Evolutionary conservation across 495 filamentous ascomycete species (phyloP).

Genomic region (Melanomma pulvis-pyrius): DNA sequence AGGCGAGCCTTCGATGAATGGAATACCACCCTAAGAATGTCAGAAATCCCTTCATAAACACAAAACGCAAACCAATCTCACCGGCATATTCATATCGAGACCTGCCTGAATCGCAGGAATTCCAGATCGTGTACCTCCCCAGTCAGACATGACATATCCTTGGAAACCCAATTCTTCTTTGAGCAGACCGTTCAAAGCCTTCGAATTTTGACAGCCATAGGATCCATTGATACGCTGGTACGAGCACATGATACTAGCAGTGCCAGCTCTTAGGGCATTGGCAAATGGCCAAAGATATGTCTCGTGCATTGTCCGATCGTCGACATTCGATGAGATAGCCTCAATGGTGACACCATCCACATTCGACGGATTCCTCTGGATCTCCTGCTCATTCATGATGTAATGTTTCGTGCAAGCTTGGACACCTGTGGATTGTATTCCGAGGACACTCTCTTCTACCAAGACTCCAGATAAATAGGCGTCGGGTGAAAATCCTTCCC

Average conservation of each 20-base stretch:
- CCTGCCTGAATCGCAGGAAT: conserved; percentile 35
- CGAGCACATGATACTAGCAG: conserved; percentile 43
- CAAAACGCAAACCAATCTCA: neutral
- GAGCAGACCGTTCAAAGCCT: conserved; percentile 52
- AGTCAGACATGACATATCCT: conserved; percentile 51
- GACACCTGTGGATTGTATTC: conserved; percentile 57
- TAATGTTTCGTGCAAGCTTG: conserved; percentile 44
- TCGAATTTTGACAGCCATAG: conserved; percentile 44
- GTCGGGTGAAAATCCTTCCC: conserved; percentile 56
- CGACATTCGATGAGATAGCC: conserved; percentile 38
- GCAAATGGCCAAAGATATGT: conserved; percentile 46
- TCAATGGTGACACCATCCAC: conserved; percentile 16
- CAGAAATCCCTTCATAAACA: neutral
- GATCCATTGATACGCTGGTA: conserved; percentile 47
- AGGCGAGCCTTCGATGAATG: conserved; percentile 18
- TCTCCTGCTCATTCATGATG: conserved; percentile 41
- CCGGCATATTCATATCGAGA: conserved; percentile 44
- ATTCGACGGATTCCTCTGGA: conserved; percentile 27
- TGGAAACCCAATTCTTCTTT: conserved; percentile 60
- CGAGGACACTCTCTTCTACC: conserved; percentile 51
- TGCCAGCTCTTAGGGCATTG: conserved; percentile 41
- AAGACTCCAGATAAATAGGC: conserved; percentile 16
- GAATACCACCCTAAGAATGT: conserved; percentile 30
- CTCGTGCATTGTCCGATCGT: conserved; percentile 47
- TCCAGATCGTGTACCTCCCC: conserved; percentile 39